Percentiles rank a stretch among this genome's conserved stretches.
Conservation (phyloP, 1,284 basidiomycete species). For the Microbotryum saponariae region DNA sequence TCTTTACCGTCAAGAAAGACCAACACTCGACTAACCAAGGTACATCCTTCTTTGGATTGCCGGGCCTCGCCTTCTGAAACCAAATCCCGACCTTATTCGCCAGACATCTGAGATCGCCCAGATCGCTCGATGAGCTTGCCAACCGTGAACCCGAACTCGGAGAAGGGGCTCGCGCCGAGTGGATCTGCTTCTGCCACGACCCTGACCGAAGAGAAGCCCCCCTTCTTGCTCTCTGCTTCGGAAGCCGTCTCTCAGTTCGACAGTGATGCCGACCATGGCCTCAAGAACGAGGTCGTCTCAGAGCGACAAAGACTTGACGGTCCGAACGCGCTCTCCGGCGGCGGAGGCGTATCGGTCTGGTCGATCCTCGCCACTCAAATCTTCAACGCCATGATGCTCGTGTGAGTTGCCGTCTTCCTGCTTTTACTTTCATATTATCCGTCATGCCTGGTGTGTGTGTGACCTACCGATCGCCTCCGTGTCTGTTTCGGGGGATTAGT, state of each 20-base stretch:
- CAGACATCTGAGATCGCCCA: too few species aligned
- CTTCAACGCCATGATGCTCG: constrained; percentile 42
- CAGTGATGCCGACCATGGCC: constrained; percentile 32
- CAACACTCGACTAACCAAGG: too few species aligned
- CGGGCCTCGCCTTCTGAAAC: too few species aligned
- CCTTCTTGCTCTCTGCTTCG: constrained; percentile 21
- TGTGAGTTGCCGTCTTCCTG: constrained; percentile 22
- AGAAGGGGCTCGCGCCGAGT: constrained; percentile 8
- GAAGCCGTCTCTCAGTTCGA: constrained; percentile 16
- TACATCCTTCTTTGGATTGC: too few species aligned
- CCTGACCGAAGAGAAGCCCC: constrained; percentile 11
- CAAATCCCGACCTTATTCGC: too few species aligned
- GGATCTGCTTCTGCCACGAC: constrained; percentile 11
- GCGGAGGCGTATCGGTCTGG: constrained; percentile 35
- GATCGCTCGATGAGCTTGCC: too few species aligned
- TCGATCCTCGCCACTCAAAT: constrained; percentile 36
- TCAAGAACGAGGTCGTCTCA: constrained; percentile 35
- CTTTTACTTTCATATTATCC: constrained; percentile 34
- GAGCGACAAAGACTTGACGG: constrained; percentile 40
- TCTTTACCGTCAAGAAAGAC: too few species aligned
- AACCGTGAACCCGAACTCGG: neutral
- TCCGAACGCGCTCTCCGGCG: constrained; percentile 42
- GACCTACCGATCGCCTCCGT: neutral
- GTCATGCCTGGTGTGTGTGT: too few species aligned
- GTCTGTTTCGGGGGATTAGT: neutral